Conservation (phyloP, 1,139 yeast species). For the Fermentozyma sake region DNA sequence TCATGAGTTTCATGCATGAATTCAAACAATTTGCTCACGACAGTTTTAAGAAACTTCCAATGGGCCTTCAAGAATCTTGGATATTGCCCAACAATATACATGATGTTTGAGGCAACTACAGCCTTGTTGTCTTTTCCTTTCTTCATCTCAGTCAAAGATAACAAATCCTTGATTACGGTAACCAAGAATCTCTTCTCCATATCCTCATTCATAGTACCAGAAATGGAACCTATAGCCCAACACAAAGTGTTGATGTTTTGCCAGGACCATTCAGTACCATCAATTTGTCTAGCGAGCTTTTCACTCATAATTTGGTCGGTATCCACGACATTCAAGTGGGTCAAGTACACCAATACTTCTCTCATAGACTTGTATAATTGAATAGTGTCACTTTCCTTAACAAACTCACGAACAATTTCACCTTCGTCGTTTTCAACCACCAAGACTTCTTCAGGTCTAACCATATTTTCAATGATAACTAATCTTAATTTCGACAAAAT, state of each 20-base stretch:
- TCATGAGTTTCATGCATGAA: constrained; percentile 99
- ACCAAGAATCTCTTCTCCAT: constrained; percentile 94
- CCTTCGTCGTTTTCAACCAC: constrained; percentile 98
- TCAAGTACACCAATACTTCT: constrained; percentile 88
- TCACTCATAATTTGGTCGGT: constrained; percentile 92
- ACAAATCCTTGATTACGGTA: constrained; percentile 83
- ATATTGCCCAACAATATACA: constrained; percentile 99
- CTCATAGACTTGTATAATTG: constrained; percentile 93
- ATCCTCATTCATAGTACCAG: constrained; percentile 98
- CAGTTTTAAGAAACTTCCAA: constrained; percentile 96
- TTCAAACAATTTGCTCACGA: constrained; percentile 89
- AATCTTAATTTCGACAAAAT: constrained; percentile 78
- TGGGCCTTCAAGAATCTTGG: constrained; percentile 97
- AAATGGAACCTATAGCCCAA: constrained; percentile 99
- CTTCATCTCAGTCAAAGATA: constrained; percentile 90
- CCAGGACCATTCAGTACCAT: constrained; percentile 99
- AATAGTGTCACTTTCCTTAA: constrained; percentile 94
- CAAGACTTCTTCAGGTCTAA: constrained; percentile 94
- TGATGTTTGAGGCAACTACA: constrained; percentile 96
- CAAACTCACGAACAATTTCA: constrained; percentile 95
- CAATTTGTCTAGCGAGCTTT: constrained; percentile 87
- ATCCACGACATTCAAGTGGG: constrained; percentile 92
- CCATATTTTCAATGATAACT: constrained; percentile 96
- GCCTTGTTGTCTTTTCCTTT: constrained; percentile 98
- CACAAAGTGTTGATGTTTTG: constrained; percentile 93